Percentiles rank a stretch among this genome's conserved stretches.
These are phyloP conservation scores for Phyllosticta ampelicida DNA, from an alignment of 2,329 filamentous ascomycete genomes.

Conservation along the genomic window DNA sequence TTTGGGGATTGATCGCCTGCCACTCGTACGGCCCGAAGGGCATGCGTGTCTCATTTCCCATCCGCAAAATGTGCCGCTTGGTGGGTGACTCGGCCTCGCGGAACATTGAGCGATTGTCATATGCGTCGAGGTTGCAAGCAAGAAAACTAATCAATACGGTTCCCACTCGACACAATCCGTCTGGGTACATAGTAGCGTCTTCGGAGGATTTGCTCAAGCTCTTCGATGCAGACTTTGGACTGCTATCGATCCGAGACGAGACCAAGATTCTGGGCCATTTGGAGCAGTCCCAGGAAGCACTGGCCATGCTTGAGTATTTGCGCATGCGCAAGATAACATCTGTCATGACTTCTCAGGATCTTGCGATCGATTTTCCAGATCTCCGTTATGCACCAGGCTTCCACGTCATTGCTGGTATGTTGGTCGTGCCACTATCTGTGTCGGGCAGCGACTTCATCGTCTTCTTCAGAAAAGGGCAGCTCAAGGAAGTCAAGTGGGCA, in stretches of 20 bases:
- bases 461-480: conserved; percentile 72
- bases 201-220: conserved; percentile 75
- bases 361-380: conserved; percentile 68
- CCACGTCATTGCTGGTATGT: conserved; percentile 61
- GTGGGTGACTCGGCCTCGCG: conserved; percentile 77
- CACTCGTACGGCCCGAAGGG: conserved; percentile 68
- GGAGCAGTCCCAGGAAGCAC: conserved; percentile 67
- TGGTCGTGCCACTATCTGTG: conserved; percentile 70
- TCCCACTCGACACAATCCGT: conserved; percentile 69
- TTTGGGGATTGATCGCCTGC: conserved; percentile 83
- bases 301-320: conserved; percentile 77
- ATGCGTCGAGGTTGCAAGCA: conserved; percentile 72
- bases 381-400: conserved; percentile 72
- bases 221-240: conserved; percentile 78
- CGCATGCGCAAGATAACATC: conserved; percentile 63
- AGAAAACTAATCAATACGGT: conserved; percentile 81
- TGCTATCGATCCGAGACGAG: conserved; percentile 76
- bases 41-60: conserved; percentile 86
- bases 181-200: conserved; percentile 81
- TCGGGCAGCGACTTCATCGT: conserved; percentile 78
- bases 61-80: conserved; percentile 82
- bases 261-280: conserved; percentile 72
- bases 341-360: conserved; percentile 67
- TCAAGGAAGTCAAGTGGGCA: conserved; percentile 72
- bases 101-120: conserved; percentile 80